A percentile compares a stretch with the other conserved stretches of the same genome.
These are phyloP conservation scores for Datisca glomerata DNA, from an alignment of 306 rosid species.

Conservation along the genomic window DNA sequence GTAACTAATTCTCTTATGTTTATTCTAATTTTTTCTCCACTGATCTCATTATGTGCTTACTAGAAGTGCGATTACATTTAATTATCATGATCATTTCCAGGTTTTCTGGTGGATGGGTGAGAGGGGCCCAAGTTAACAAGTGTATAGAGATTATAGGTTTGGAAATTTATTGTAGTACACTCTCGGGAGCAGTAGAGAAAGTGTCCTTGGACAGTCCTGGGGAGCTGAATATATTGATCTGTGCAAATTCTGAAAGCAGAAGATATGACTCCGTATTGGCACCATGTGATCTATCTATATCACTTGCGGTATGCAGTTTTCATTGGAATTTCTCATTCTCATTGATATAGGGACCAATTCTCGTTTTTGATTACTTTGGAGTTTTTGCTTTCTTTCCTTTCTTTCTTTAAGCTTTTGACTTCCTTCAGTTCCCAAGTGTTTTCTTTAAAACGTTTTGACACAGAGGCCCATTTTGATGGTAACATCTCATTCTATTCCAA, in stretches of 20 bases:
- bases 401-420: too few relatives aligned
- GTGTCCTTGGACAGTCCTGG: constrained; percentile 23
- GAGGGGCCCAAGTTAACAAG: constrained; percentile 59
- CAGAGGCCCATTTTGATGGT: too few relatives aligned
- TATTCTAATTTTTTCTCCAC: too few relatives aligned
- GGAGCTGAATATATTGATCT: constrained; percentile 15
- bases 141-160: constrained; percentile 54
- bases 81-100: constrained; percentile 27
- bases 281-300: constrained; percentile 66
- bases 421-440: too few relatives aligned
- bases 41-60: too few relatives aligned
- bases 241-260: constrained; percentile 23
- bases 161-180: constrained; percentile 65
- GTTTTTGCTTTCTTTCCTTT: too few relatives aligned
- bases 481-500: too few relatives aligned
- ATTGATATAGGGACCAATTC: not conserved
- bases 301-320: constrained; percentile 50
- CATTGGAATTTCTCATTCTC: constrained; percentile 1
- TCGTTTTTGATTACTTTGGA: not conserved
- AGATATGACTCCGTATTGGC: constrained; percentile 47
- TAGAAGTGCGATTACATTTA: too few relatives aligned
- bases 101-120: constrained; percentile 40
- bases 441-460: too few relatives aligned
- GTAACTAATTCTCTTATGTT: too few relatives aligned
- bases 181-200: constrained; percentile 29